Percentiles rank a stretch among this genome's conserved stretches.
Conservation (phyloP, 2,329 filamentous ascomycete genomes). For the Bisporella sp. region DNA sequence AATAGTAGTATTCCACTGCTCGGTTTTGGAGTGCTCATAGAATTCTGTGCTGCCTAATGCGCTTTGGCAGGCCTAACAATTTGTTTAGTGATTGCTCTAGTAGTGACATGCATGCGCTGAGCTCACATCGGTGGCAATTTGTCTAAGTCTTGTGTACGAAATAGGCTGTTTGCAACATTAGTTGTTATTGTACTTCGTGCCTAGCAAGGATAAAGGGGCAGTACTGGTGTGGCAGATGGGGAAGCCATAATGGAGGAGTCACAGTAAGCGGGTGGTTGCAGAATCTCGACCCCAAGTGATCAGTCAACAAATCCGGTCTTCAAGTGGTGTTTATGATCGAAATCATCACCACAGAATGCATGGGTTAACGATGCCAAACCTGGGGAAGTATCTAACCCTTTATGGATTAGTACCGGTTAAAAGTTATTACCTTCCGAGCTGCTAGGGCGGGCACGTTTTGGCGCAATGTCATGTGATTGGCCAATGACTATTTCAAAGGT, state of each 20-base stretch:
- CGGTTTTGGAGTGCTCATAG: slow-evolving; percentile 83
- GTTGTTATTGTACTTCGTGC: not conserved
- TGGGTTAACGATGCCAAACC: too few relatives aligned
- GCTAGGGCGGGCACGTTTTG: too few relatives aligned
- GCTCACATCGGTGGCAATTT: slow-evolving; percentile 75
- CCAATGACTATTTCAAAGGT: too few relatives aligned
- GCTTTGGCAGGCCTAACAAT: slow-evolving; percentile 67
- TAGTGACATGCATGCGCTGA: not conserved
- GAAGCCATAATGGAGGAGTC: slow-evolving; percentile 5
- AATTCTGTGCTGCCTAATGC: slow-evolving; percentile 67
- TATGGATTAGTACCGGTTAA: too few relatives aligned
- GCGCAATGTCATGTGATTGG: too few relatives aligned
- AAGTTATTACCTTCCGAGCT: too few relatives aligned
- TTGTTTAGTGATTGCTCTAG: not conserved
- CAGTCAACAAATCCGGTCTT: too few relatives aligned
- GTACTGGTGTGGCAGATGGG: slow-evolving; percentile 22
- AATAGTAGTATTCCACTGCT: slow-evolving; percentile 85
- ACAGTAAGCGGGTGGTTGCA: too few relatives aligned
- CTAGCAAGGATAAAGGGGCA: not conserved
- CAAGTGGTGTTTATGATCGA: too few relatives aligned
- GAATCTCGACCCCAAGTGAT: too few relatives aligned
- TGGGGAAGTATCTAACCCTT: too few relatives aligned
- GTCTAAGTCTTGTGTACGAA: slow-evolving; percentile 67
- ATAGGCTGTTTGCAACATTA: slow-evolving; percentile 52
- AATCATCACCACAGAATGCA: too few relatives aligned